Evolutionary conservation across 108 stramenopile genomes (phyloP), one percentile per base, ranked within the genome.

Genomic region (Cylindrotheca closterium): DNA sequence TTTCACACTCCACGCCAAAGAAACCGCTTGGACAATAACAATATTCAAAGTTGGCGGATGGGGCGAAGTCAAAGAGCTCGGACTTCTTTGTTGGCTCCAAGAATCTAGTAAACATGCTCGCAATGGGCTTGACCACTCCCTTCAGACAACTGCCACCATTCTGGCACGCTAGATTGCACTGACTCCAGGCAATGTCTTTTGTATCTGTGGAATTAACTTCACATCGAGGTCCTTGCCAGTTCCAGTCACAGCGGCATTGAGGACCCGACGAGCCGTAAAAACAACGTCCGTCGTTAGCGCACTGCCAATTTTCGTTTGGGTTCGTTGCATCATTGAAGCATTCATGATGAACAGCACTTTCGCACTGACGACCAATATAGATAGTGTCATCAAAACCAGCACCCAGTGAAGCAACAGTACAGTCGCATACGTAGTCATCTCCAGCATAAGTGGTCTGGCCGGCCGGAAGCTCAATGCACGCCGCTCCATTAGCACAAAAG

Each of bases 1-100:
- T 17, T 21, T 60, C 58, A 25, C 58, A 60, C 4, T 25, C 15
- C 4, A 60, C 37, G 10, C 58, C 58, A 33, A 34, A 60, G 19
- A 19, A 60, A 42, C 58, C 58, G 3, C 5, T 3, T 4, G 58
- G 58, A 19, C 58, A 60, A 3, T 29, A 23, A 25, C 58, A 60
- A 34, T 60, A 29, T 23, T 60, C 33, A 33, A 19, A 30, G 37
- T 60, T 17, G 7, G 7, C 37, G 37, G 37, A 10, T 42, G 37
- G 37, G 10, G 37, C 37, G 15, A 10, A 42, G 37, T 42, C 15
- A 15, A 42, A 42, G 7, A 42, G 37, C 10, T 42, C 15, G 7
- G 37, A 42, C 10, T 15, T 42, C 15, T 42, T 42, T 7, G 37
- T 42, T 15, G 37, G 10, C 37, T 42, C 37, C 37, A 42, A 42